These are phyloP conservation scores for Solanum neorickii DNA, from an alignment of 257 asterid species.

Conservation along the genomic window DNA sequence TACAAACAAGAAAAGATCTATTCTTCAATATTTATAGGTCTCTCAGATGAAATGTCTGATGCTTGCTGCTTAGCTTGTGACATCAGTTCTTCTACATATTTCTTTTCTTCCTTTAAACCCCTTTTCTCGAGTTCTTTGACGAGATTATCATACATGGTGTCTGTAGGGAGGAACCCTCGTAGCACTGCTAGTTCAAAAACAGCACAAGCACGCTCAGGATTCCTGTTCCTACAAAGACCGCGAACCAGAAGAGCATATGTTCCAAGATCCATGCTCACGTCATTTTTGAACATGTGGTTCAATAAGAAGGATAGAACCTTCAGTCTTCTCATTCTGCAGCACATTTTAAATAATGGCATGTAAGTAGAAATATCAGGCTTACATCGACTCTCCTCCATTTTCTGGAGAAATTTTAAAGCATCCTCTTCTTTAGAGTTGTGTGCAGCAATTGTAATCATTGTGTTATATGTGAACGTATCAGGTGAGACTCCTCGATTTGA, in stretches of 20 bases:
- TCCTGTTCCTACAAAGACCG: slow-evolving; percentile 46
- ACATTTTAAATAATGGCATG: slow-evolving; percentile 71
- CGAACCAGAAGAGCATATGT: slow-evolving; percentile 49
- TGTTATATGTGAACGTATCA: slow-evolving; percentile 35
- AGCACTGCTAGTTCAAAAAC: slow-evolving; percentile 56
- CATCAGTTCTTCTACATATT: slow-evolving; percentile 44
- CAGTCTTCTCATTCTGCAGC: slow-evolving; percentile 67
- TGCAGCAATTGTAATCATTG: slow-evolving; percentile 41
- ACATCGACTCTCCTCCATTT: slow-evolving; percentile 52
- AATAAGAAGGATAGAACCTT: slow-evolving; percentile 70
- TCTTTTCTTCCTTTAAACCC: slow-evolving; percentile 38
- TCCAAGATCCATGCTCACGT: slow-evolving; percentile 59
- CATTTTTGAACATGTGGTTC: slow-evolving; percentile 67
- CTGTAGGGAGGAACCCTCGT: slow-evolving; percentile 59
- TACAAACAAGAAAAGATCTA: background rate
- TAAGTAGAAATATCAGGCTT: slow-evolving; percentile 67
- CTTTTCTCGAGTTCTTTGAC: slow-evolving; percentile 37
- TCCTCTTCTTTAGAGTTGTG: slow-evolving; percentile 57
- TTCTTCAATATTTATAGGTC: background rate
- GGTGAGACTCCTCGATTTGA: slow-evolving; percentile 57
- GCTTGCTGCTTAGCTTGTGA: slow-evolving; percentile 15
- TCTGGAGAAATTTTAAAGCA: slow-evolving; percentile 47
- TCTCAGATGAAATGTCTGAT: background rate
- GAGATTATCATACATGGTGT: slow-evolving; percentile 29
- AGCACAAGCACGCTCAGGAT: slow-evolving; percentile 40